Conservation (phyloP, 495 filamentous ascomycete genomes). For the Barbatosphaeria neglecta region DNA sequence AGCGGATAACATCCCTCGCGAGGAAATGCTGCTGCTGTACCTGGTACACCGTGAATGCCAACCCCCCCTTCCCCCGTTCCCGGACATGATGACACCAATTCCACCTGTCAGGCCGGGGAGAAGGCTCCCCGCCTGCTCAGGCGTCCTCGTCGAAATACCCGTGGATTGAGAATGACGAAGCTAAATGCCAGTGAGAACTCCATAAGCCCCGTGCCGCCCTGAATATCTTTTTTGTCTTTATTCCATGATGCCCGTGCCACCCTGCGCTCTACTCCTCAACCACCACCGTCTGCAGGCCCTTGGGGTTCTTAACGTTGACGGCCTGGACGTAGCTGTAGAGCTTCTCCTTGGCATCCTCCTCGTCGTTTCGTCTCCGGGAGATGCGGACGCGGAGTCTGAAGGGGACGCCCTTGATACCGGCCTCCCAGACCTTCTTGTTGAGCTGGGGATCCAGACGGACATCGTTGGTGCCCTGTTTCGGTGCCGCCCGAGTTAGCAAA, state of each 20-base stretch:
- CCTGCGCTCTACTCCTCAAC: constrained; percentile 40
- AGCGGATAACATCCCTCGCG: not conserved
- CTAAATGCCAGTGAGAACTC: constrained; percentile 41
- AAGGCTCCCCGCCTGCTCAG: not conserved
- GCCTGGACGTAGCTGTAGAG: constrained; percentile 98
- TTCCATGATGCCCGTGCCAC: constrained; percentile 11
- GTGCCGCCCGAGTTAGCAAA: constrained; percentile 14
- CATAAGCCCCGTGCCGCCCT: constrained; percentile 39
- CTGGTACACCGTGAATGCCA: constrained; percentile 1
- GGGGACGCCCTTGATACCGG: constrained; percentile 94
- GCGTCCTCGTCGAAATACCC: constrained; percentile 6
- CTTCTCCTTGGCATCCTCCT: constrained; percentile 97
- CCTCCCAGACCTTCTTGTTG: constrained; percentile 99
- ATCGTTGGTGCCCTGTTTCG: constrained; percentile 94
- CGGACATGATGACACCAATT: not conserved
- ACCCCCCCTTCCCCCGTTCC: no score
- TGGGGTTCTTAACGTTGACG: constrained; percentile 97
- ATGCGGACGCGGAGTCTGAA: constrained; percentile 95
- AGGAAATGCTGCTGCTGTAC: not conserved
- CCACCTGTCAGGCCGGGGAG: not conserved
- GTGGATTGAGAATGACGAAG: constrained; percentile 26
- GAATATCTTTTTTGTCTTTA: constrained; percentile 22
- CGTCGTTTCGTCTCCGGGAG: constrained; percentile 98
- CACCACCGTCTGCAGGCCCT: constrained; percentile 84
- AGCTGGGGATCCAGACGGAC: constrained; percentile 95